Conservation (phyloP, 768 basidiomycete genomes). For the Termitomyces sp. region DNA sequence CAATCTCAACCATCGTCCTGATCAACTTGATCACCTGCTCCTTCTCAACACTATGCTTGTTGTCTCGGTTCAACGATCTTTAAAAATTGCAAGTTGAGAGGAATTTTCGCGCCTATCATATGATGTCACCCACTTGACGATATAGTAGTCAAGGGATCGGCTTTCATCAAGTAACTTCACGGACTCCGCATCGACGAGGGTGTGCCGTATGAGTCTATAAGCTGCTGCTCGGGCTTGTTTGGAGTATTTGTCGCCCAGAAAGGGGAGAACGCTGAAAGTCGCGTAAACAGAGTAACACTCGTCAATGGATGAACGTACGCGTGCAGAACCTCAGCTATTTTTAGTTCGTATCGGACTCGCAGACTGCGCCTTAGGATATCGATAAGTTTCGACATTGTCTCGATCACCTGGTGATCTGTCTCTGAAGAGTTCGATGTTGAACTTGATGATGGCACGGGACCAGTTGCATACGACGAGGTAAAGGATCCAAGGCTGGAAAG, state of each 20-base stretch:
- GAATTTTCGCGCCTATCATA: background rate
- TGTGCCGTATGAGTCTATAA: constrained; percentile 80
- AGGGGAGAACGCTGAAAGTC: constrained; percentile 66
- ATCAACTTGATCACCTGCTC: constrained; percentile 92
- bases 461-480: constrained; percentile 25
- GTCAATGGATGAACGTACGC: constrained; percentile 47
- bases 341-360: constrained; percentile 74
- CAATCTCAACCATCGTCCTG: constrained; percentile 75
- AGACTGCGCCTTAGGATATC: constrained; percentile 64
- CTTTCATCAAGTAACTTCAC: constrained; percentile 55
- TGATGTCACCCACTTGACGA: constrained; percentile 65
- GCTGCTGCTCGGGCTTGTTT: constrained; percentile 76
- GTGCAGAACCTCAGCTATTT: constrained; percentile 64
- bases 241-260: constrained; percentile 69
- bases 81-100: constrained; percentile 2
- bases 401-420: constrained; percentile 52
- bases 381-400: constrained; percentile 62
- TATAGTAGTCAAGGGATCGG: constrained; percentile 81
- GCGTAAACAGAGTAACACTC: constrained; percentile 1
- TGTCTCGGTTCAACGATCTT: constrained; percentile 84
- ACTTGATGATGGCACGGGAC: constrained; percentile 30
- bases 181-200: constrained; percentile 68
- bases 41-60: constrained; percentile 78
- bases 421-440: constrained; percentile 37
- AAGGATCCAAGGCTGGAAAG: constrained; percentile 54